Evolutionary conservation across 1,284 basidiomycete species (phyloP).

Genomic region (Ganoderma meredithae): DNA sequence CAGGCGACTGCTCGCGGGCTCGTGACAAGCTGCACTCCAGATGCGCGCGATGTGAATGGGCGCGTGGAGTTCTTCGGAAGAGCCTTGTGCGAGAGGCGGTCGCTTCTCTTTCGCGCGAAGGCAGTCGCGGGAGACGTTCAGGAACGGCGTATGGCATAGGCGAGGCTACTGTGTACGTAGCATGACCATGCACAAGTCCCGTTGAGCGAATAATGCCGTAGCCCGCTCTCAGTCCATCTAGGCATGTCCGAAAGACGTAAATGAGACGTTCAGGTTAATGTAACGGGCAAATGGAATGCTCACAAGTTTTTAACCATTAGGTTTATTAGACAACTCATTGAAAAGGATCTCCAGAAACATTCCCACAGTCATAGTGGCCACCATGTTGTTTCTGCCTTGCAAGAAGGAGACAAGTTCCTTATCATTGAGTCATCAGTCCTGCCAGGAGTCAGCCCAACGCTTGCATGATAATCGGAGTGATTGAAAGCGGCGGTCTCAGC

Average conservation of each 20-base stretch:
- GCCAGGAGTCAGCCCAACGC: not conserved
- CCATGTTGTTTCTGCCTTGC: not conserved
- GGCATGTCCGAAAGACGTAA: not conserved
- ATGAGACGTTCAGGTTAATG: not conserved
- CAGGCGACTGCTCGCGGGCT: not conserved
- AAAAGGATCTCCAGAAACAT: not conserved
- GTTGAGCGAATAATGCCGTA: not conserved
- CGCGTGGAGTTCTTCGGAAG: not conserved
- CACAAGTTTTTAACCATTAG: not conserved
- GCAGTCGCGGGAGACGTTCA: constrained; percentile 4
- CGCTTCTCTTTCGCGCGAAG: constrained; percentile 1
- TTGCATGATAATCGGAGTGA: not conserved
- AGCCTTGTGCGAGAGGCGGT: constrained; percentile 1
- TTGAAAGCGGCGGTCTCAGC: not conserved
- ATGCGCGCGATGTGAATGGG: constrained; percentile 1
- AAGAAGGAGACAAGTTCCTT: not conserved
- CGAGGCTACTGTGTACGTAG: not conserved
- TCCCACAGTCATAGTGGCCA: not conserved
- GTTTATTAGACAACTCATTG: not conserved
- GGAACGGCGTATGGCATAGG: not conserved
- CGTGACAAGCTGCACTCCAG: not conserved
- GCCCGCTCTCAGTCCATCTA: not conserved
- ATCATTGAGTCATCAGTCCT: not conserved
- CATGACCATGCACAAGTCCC: not conserved
- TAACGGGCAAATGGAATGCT: not conserved